Evolutionary conservation across 208 protist genomes (phyloP).

Genomic region (Spironucleus salmonicida): DNA sequence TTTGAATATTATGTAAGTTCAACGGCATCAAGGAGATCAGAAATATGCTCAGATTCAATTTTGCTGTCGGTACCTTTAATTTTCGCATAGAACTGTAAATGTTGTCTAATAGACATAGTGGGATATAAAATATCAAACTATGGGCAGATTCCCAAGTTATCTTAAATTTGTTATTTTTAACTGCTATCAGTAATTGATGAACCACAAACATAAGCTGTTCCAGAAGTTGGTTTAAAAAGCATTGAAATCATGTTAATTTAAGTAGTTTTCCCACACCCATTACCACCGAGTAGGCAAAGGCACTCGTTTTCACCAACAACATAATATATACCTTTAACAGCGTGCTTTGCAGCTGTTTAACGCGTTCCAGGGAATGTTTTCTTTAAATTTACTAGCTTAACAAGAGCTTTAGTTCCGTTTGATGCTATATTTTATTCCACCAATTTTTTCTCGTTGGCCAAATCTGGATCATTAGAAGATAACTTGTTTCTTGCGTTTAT

Average conservation of each 20-base stretch:
- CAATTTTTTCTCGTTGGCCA: neutral
- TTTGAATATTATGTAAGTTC: neutral
- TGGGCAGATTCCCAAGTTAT: conserved; percentile 70
- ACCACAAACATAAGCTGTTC: conserved; percentile 48
- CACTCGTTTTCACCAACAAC: conserved; percentile 36
- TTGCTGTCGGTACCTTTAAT: conserved; percentile 59
- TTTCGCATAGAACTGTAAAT: conserved; percentile 64
- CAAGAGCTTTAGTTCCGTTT: neutral
- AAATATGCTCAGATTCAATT: neutral
- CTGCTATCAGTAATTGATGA: conserved; percentile 45
- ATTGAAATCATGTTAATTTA: conserved; percentile 53
- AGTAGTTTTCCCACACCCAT: conserved; percentile 55
- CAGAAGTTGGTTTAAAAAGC: conserved; percentile 54
- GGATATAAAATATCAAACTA: conserved; percentile 74
- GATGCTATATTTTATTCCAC: neutral
- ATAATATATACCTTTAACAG: conserved; percentile 23
- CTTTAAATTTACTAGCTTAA: neutral
- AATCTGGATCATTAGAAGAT: neutral
- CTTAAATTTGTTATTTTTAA: neutral
- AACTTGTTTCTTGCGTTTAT: neutral
- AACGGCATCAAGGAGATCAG: conserved; percentile 16
- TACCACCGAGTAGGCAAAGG: conserved; percentile 51
- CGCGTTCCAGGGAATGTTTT: conserved; percentile 1
- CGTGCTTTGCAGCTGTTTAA: neutral
- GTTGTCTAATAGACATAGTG: conserved; percentile 68